Conservation (phyloP, 768 basidiomycete genomes). For the Boletus sp. region DNA sequence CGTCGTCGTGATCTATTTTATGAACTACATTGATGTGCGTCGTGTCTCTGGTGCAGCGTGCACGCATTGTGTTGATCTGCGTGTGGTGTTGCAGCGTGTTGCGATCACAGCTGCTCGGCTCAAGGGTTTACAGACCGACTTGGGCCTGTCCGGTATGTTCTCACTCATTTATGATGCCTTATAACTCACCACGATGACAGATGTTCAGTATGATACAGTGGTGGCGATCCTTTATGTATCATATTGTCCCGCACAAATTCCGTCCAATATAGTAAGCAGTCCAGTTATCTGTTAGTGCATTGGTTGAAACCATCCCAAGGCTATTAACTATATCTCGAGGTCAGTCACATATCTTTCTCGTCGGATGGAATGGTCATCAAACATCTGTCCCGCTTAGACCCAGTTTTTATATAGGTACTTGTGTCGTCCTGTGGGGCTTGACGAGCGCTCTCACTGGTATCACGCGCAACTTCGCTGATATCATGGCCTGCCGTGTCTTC, state of each 20-base stretch:
- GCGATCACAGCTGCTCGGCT: conserved; percentile 49
- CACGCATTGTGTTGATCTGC: not conserved
- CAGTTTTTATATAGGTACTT: conserved; percentile 58
- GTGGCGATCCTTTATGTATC: conserved; percentile 57
- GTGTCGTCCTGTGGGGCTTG: conserved; percentile 62
- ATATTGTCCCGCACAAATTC: conserved; percentile 58
- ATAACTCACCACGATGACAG: conserved; percentile 26
- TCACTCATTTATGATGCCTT: not conserved
- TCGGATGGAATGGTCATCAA: not conserved
- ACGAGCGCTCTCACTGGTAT: conserved; percentile 63
- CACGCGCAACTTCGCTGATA: conserved; percentile 53
- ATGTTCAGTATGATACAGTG: conserved; percentile 53
- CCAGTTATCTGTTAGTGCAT: not conserved
- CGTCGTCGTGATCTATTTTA: conserved; percentile 57
- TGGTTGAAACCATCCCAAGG: conserved; percentile 29
- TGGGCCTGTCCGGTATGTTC: conserved; percentile 42
- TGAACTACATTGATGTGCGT: conserved; percentile 68
- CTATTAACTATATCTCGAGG: conserved; percentile 55
- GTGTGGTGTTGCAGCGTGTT: conserved; percentile 36
- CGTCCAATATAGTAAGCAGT: conserved; percentile 12
- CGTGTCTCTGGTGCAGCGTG: not conserved
- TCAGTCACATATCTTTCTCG: conserved; percentile 13
- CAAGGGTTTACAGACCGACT: conserved; percentile 49
- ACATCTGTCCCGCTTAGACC: conserved; percentile 41
- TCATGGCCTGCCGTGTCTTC: conserved; percentile 56